Evolutionary conservation across 768 basidiomycete genomes (phyloP).

Genomic region (Pulveroboletus frians): DNA sequence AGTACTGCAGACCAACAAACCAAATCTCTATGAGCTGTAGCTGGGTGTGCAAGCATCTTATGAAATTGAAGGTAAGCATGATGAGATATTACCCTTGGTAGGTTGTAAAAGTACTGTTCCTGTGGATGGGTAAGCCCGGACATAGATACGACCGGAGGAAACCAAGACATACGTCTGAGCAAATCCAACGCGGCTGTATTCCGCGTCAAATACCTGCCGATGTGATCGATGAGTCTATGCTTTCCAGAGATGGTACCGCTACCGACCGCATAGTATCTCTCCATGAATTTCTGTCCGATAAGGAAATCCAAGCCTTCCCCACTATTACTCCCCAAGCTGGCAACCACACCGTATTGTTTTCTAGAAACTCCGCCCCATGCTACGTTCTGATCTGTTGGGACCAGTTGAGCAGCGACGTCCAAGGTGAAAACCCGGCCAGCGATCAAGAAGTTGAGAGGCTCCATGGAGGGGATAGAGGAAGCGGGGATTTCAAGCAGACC

Average conservation of each 20-base stretch:
- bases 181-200: conserved; percentile 17
- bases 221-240: background rate
- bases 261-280: conserved; percentile 7
- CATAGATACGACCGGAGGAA: background rate
- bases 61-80: background rate
- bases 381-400: conserved; percentile 15
- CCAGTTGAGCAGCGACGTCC: conserved; percentile 19
- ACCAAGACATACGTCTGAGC: conserved; percentile 20
- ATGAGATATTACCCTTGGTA: background rate
- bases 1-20: too few relatives aligned
- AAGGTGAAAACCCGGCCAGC: conserved; percentile 4
- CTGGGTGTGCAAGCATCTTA: background rate
- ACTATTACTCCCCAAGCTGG: background rate
- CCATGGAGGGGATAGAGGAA: conserved; percentile 14
- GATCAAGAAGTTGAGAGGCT: conserved; percentile 14
- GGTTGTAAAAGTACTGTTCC: conserved; percentile 18
- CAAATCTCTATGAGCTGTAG: background rate
- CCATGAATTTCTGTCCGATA: background rate
- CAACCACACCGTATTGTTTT: conserved; percentile 11
- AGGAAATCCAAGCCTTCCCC: background rate
- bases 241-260: background rate
- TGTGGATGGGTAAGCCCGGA: conserved; percentile 2
- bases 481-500: conserved; percentile 16
- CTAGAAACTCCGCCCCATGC: conserved; percentile 9
- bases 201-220: conserved; percentile 20